These are phyloP conservation scores for Phytopythium kandeliae DNA, from an alignment of 352 stramenopile genomes.

Conservation along the genomic window DNA sequence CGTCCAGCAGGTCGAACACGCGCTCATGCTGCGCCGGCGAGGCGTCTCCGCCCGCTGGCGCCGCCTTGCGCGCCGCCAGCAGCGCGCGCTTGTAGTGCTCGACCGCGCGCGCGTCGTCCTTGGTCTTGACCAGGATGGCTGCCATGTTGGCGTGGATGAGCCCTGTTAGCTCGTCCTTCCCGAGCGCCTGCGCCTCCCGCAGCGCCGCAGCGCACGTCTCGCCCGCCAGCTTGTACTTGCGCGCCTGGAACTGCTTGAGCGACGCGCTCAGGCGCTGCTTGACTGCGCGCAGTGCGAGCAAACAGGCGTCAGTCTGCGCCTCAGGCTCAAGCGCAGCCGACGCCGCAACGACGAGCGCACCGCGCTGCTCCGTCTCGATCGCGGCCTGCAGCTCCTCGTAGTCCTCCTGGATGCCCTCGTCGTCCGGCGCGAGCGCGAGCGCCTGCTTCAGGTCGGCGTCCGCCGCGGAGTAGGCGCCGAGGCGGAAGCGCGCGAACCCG, in stretches of 20 bases:
- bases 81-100: constrained; percentile 60
- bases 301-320: too few species aligned
- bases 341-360: constrained; percentile 8
- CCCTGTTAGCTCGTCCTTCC: constrained; percentile 56
- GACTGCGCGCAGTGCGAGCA: constrained; percentile 21
- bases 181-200: constrained; percentile 39
- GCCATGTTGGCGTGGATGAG: constrained; percentile 65
- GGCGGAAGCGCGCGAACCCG: constrained; percentile 43
- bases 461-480: constrained; percentile 28
- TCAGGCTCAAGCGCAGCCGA: neutral
- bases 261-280: constrained; percentile 46
- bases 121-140: constrained; percentile 42
- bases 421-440: constrained; percentile 42
- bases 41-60: constrained; percentile 12
- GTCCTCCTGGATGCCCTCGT: constrained; percentile 43
- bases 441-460: constrained; percentile 48
- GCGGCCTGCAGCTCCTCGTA: constrained; percentile 42
- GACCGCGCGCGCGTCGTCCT: constrained; percentile 51
- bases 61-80: constrained; percentile 20
- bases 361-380: constrained; percentile 33
- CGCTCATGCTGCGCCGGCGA: constrained; percentile 36
- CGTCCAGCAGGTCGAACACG: constrained; percentile 55
- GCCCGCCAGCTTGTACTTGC: constrained; percentile 47
- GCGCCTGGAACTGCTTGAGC: constrained; percentile 53
- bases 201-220: constrained; percentile 40